These are phyloP conservation scores for Thielaviopsis euricoi DNA, from an alignment of 2,329 filamentous ascomycete species.

Conservation along the genomic window DNA sequence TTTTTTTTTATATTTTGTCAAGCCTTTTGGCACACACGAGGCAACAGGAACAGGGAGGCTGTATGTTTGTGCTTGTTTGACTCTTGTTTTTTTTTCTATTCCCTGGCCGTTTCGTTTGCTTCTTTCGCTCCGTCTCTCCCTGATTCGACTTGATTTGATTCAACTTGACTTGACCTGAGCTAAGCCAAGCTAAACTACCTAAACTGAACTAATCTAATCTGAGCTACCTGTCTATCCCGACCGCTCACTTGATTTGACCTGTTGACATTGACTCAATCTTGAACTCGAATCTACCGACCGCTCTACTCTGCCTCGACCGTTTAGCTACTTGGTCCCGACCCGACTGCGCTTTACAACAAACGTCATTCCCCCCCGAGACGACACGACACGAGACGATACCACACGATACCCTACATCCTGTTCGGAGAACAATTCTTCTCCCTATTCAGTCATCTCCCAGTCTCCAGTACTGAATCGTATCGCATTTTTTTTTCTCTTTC, in stretches of 20 bases:
- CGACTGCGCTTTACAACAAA: neutral
- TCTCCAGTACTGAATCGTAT: neutral
- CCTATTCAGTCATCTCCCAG: neutral
- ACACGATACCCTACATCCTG: neutral
- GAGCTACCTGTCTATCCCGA: neutral
- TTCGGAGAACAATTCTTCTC: neutral
- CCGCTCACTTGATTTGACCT: neutral
- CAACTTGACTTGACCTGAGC: no score
- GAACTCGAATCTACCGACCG: neutral
- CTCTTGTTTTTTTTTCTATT: neutral
- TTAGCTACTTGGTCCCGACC: neutral
- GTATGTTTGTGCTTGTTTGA: neutral
- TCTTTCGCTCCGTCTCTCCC: neutral
- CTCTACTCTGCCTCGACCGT: no score
- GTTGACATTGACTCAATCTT: neutral
- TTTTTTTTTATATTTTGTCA: neutral
- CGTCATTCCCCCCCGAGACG: neutral
- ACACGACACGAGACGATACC: no score
- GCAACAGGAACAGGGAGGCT: neutral
- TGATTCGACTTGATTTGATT: neutral
- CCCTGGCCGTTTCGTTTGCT: neutral
- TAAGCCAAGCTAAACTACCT: no score
- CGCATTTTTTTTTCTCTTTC: neutral
- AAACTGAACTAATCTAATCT: neutral
- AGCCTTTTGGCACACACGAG: neutral